Conservation (phyloP, 2,329 filamentous ascomycete species). For the Sporothrix pallida region DNA sequence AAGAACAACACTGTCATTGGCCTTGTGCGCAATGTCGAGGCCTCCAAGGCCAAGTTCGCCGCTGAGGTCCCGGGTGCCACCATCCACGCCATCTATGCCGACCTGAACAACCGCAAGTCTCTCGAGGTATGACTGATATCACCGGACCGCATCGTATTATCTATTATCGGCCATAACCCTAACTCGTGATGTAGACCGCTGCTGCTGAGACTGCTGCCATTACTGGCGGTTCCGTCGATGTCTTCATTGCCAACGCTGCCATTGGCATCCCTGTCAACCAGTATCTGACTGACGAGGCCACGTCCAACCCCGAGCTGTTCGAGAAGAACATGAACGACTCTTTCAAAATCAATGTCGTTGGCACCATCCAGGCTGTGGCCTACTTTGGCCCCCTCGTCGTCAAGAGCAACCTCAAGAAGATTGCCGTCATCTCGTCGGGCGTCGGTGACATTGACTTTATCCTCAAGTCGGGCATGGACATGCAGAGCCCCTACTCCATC, state of each 20-base stretch:
- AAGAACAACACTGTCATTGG: constrained; percentile 54
- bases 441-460: constrained; percentile 54
- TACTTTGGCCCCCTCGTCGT: constrained; percentile 59
- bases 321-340: constrained; percentile 44
- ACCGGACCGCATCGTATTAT: background rate
- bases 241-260: constrained; percentile 59
- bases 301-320: constrained; percentile 43
- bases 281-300: constrained; percentile 43
- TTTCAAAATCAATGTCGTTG: constrained; percentile 58
- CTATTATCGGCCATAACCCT: background rate
- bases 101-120: constrained; percentile 49
- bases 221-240: constrained; percentile 54
- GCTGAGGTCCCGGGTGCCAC: constrained; percentile 51
- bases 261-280: constrained; percentile 42
- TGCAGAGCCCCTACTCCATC: constrained; percentile 51
- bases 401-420: constrained; percentile 59
- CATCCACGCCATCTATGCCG: constrained; percentile 54
- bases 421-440: constrained; percentile 58
- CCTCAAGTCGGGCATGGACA: constrained; percentile 46
- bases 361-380: constrained; percentile 59
- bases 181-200: constrained; percentile 37
- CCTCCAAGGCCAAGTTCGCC: constrained; percentile 52
- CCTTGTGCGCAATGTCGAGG: constrained; percentile 54
- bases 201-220: constrained; percentile 43
- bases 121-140: constrained; percentile 45